Percentiles rank a stretch among this genome's conserved stretches.
phyloP scores from a whole-genome alignment of 257 asterid genomes.

The Pogostemon cablin region DNA sequence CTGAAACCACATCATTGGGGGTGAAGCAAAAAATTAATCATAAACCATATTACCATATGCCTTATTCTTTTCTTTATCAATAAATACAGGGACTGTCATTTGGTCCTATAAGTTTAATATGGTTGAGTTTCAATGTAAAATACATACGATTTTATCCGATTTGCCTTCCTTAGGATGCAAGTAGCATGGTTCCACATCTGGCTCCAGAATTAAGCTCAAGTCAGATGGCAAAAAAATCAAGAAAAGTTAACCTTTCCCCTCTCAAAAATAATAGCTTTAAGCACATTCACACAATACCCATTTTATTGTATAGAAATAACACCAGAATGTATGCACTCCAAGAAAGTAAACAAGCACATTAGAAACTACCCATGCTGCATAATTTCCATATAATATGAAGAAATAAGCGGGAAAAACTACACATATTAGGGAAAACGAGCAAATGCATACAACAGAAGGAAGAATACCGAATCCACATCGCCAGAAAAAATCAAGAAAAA shows the following conservation, averaged over 20 bases:
- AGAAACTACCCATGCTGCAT: constrained; percentile 20
- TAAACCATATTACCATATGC: neutral
- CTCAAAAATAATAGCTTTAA: constrained; percentile 6
- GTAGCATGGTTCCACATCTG: constrained; percentile 98
- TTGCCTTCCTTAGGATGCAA: constrained; percentile 72
- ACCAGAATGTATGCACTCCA: neutral
- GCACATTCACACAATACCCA: constrained; percentile 1
- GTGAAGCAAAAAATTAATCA: constrained; percentile 22
- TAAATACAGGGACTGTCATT: neutral
- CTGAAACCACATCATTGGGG: constrained; percentile 42
- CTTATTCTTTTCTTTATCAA: neutral
- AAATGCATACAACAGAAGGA: neutral
- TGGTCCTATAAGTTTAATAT: neutral
- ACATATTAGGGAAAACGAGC: neutral
- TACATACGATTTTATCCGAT: constrained; percentile 80
- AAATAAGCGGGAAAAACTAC: neutral
- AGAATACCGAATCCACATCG: constrained; percentile 33
- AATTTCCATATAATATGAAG: constrained; percentile 10
- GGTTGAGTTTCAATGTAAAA: constrained; percentile 3
- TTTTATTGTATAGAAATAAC: neutral
- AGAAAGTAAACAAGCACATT: constrained; percentile 18
- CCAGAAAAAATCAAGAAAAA: neutral
- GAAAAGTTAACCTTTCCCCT: neutral
- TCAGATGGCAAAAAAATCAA: constrained; percentile 33
- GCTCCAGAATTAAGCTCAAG: constrained; percentile 39